Evolutionary conservation across 371 early-diverging fungal genomes (phyloP), one percentile per base, ranked within the genome.

Genomic region (Lichtheimia hyalospora): DNA sequence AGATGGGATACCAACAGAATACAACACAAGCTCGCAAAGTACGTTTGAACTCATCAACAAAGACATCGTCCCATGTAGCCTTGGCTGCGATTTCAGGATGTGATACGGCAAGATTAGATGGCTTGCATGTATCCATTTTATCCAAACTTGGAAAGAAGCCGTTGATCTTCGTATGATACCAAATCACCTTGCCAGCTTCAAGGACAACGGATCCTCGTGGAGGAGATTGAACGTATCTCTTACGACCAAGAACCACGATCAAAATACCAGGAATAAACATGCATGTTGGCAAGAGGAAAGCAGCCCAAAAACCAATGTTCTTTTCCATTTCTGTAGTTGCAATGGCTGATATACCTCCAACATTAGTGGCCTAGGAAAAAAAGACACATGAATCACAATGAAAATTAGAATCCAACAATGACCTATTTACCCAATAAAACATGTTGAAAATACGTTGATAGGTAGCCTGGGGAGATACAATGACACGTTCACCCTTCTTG

Each of bases 1-100:
- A 91, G 54, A 91, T 61, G 10, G 88, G 88, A 61, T 71, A 89
- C 73, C 84, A 83, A 25, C 75, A 54, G 66, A 91, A 88, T 20
- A 89, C 82, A 60, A 79, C 79, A 76, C 86, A 88, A 27, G 89
- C 86, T 25, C 75, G 71, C 52, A 88, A 67, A 2, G 87, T 70
- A 42, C 73, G 69, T 52, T 72, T 71, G 61, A 90, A 66, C 66
- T 88, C 89, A 20, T 83, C 74, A n/a, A 90, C 86, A 64, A 88
- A 90, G 54, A 74, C 75, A 69, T 87, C 84, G 39, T 85, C 79
- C 89, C 89, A 89, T 27, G 69, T 71, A 13, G 64, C 65, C 24
- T 61, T 64, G 27, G 56, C 46, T 21, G 66, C 61, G 34, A 64
- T 16, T 0, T 70, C 66, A 20, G 74, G 70, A 41, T 70, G 24